Evolutionary conservation across 805 yeast species (phyloP).

Genomic region (Tetrapisispora iriomotensis): DNA sequence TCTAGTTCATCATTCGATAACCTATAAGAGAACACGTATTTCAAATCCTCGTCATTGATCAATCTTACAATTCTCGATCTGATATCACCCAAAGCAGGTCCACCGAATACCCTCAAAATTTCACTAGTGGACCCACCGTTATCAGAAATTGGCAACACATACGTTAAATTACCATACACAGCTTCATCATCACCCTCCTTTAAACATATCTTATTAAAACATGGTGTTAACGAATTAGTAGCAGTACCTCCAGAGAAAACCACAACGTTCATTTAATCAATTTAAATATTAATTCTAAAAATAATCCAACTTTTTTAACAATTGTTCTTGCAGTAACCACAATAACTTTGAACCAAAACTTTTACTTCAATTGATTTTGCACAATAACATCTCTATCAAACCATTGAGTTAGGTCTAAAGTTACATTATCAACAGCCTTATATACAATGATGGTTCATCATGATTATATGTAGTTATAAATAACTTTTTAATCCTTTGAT

Average conservation of each 20-base stretch:
- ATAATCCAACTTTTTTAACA: too few relatives aligned
- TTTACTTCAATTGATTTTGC: too few relatives aligned
- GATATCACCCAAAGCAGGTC: constrained; percentile 92
- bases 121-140: constrained; percentile 95
- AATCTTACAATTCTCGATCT: constrained; percentile 71
- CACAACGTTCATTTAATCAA: constrained; percentile 27
- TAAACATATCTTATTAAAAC: constrained; percentile 41
- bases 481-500: too few relatives aligned
- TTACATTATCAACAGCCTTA: too few relatives aligned
- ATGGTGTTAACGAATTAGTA: constrained; percentile 62
- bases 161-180: constrained; percentile 22
- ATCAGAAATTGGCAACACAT: constrained; percentile 76
- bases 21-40: constrained; percentile 25
- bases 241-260: constrained; percentile 80
- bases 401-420: too few relatives aligned
- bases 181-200: constrained; percentile 3
- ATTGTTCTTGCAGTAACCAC: too few relatives aligned
- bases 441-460: too few relatives aligned
- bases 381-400: too few relatives aligned
- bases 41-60: constrained; percentile 44
- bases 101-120: constrained; percentile 74
- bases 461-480: too few relatives aligned
- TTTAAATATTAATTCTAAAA: too few relatives aligned
- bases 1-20: constrained; percentile 23
- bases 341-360: too few relatives aligned